Percentiles rank a stretch among this genome's conserved stretches.
phyloP scores from a whole-genome alignment of 1,139 yeast genomes.

The Hemisphaericaspora xylofermentans region DNA sequence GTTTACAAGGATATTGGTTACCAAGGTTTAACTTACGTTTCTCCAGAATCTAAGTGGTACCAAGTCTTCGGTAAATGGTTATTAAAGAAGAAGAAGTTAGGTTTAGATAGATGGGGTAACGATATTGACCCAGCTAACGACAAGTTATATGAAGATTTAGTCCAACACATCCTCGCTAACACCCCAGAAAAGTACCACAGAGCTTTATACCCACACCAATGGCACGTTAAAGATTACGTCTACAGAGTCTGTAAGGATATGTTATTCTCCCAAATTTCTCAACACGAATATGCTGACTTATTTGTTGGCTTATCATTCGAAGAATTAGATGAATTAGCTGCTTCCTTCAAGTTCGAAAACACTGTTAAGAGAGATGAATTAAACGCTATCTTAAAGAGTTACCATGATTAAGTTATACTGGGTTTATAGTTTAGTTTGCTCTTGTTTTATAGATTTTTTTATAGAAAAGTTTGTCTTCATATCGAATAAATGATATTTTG shows the following conservation, averaged over 20 bases:
- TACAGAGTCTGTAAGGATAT: slow-evolving; percentile 38
- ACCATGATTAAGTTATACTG: slow-evolving; percentile 2
- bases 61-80: slow-evolving; percentile 39
- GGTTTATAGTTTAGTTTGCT: not conserved
- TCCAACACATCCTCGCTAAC: slow-evolving; percentile 32
- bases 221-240: slow-evolving; percentile 35
- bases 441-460: not conserved
- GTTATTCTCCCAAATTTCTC: slow-evolving; percentile 39
- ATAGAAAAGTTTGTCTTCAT: not conserved
- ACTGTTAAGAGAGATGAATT: slow-evolving; percentile 38
- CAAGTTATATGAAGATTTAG: slow-evolving; percentile 30
- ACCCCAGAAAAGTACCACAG: slow-evolving; percentile 33
- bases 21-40: slow-evolving; percentile 46
- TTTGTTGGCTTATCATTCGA: slow-evolving; percentile 38
- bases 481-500: too few species aligned
- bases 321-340: slow-evolving; percentile 48
- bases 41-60: slow-evolving; percentile 42
- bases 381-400: slow-evolving; percentile 29
- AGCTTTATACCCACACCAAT: slow-evolving; percentile 34
- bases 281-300: slow-evolving; percentile 43
- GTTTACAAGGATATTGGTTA: slow-evolving; percentile 51
- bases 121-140: slow-evolving; percentile 39
- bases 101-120: slow-evolving; percentile 49
- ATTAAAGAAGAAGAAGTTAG: slow-evolving; percentile 39
- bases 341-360: slow-evolving; percentile 46